Base-by-base conservation (phyloP, 2,329 filamentous ascomycete genomes). In the Emmonsiellopsis sp. region DNA sequence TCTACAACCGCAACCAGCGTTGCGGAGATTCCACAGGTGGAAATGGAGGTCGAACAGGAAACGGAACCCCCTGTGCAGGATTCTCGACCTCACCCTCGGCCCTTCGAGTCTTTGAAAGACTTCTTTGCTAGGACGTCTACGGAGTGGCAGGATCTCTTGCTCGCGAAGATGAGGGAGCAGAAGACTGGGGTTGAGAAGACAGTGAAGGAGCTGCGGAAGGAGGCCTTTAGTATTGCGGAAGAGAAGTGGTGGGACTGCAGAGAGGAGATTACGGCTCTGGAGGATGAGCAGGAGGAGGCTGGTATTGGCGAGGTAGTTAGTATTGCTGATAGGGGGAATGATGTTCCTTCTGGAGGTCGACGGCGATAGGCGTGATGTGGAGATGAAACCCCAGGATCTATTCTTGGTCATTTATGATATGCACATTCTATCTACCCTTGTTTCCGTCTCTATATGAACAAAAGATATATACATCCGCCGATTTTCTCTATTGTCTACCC, bases 211-310 rank as follows among this genome's bases (percentile, higher is more conserved):
- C 84, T 97, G 63, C 90, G 95, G 69, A 86, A 91, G 63, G 84
- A 83, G 67, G 93, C 90, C 1, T 98, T 96, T 68, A 86, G 89
- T 65, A 79, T 89, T 59, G 91, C 91, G 41, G 93, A 98, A 71
- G 87, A 91, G 73, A 95, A 95, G 70, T 98, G 93, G 93, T 98
- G 93, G 93, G 93, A 96, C 76, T 90, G 86, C 67, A 81, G 93
- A 62, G 93, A 98, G 74, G 92, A 97, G 73, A 87, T 98, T 60
- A 86, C 85, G 52, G 86, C 83, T 6, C 71, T 97, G 65, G 93
- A 98, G 72, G 92, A 96, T 71, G 92, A 96, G 74, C 90, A 97
- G 74, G 92, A 96, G 71, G 91, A 87, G 48, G 89, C 90, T 35
- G 91, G 93, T 8, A 96, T 97, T 69, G 88, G 90, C 13, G 93